Evolutionary conservation across 306 rosid genomes (phyloP), one percentile per base, ranked within the genome.

Genomic region (Cucumis melo): DNA sequence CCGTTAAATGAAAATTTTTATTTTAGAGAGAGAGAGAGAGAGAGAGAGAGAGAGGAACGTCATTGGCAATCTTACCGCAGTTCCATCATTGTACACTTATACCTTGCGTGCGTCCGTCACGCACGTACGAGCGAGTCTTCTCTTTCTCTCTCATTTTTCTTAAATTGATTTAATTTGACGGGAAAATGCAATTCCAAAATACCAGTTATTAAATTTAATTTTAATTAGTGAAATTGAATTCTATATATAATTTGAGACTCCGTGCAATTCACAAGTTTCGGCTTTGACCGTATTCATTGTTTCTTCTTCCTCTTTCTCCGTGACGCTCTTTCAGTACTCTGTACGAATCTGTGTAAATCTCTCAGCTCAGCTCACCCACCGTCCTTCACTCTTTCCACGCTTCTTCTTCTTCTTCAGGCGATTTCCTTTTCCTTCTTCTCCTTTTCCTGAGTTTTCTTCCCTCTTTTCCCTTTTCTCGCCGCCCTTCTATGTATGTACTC

Each of bases 231-330:
- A 87, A 81, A 73, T 44, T 74, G 0, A 8, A 29, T 63, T 87
- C 96, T 91, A 87, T 90, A 87, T 90, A 87, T 92, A 90, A 86
- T 81, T 86, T 86, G 78, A 79, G 67, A 83, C 73, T 81, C 80
- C 84, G 85, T 82, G 82, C 88, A 50, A 56, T 74, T 68, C 17
- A 75, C 81, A 73, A 81, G 90, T 81, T 78, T 84, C 80, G 80
- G 58, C 84, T 83, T 87, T 85, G 87, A 89, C 91, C 87, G 68
- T 56, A 60, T 65, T 29, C 70, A 39, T 32, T 57, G 34, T 15
- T 68, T 53, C 82, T 82, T 38, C 84, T 50, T 51, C 81, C 44
- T 80, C 91, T 84, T 87, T 83, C 89, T 84, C 83, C 75, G 87
- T 80, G 81, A 71, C 80, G 41, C 75, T 80, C 32, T 58, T 78